phyloP scores from a whole-genome alignment of 2,329 filamentous ascomycete genomes.

The Hymenoscyphus occultus region DNA sequence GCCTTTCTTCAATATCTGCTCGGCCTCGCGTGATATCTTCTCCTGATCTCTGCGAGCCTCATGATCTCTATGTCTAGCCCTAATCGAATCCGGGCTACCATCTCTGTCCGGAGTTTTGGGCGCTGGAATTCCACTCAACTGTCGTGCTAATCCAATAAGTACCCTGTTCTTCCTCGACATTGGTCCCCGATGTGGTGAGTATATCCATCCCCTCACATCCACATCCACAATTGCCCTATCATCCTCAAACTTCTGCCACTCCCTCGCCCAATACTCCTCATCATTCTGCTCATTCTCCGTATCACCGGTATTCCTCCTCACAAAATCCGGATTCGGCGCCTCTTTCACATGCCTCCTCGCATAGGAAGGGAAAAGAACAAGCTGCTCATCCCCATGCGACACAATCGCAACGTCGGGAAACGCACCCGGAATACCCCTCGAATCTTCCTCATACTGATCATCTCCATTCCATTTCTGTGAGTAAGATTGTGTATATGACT shows the following conservation, averaged over 20 bases:
- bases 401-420: constrained; percentile 85
- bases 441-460: constrained; percentile 42
- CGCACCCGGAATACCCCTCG: constrained; percentile 62
- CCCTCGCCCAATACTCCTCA: constrained; percentile 70
- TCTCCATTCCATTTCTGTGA: constrained; percentile 44
- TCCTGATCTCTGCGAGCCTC: constrained; percentile 57
- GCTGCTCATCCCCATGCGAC: constrained; percentile 78
- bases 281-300: constrained; percentile 51
- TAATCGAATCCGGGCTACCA: constrained; percentile 31
- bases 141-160: constrained; percentile 79
- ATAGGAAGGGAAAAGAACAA: constrained; percentile 97
- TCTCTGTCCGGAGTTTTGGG: constrained; percentile 30
- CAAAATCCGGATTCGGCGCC: constrained; percentile 31
- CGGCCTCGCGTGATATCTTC: constrained; percentile 70
- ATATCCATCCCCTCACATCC: constrained; percentile 94
- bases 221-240: constrained; percentile 87
- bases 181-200: constrained; percentile 77
- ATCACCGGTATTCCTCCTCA: constrained; percentile 39
- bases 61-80: constrained; percentile 40
- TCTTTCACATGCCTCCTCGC: constrained; percentile 48
- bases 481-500: constrained; percentile 59
- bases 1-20: constrained; percentile 70
- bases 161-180: constrained; percentile 85
- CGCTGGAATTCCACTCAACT: constrained; percentile 79
- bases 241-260: constrained; percentile 78